phyloP scores from a whole-genome alignment of 179 eudicot species.

The Spergularia azorica region DNA sequence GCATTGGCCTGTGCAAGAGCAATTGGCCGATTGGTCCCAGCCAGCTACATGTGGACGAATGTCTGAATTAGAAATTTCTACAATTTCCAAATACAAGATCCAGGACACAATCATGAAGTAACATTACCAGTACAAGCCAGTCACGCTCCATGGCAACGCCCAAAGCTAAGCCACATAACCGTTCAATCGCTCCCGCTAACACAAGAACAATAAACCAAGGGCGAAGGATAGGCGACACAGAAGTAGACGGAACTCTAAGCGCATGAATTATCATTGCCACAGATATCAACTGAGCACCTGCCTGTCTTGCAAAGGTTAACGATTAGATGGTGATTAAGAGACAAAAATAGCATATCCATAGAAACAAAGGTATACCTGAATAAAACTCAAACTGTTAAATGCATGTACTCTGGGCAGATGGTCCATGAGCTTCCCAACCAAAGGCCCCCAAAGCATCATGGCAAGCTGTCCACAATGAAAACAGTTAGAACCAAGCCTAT shows the following conservation, averaged over 20 bases:
- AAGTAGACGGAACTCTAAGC: slow-evolving; percentile 38
- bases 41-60: slow-evolving; percentile 53
- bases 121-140: slow-evolving; percentile 86
- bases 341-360: slow-evolving; percentile 2
- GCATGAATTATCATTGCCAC: slow-evolving; percentile 90
- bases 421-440: slow-evolving; percentile 90
- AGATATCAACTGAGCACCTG: slow-evolving; percentile 79
- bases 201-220: slow-evolving; percentile 90
- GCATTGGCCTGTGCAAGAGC: slow-evolving; percentile 99
- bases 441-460: slow-evolving; percentile 78
- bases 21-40: slow-evolving; percentile 87
- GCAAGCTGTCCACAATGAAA: slow-evolving; percentile 59
- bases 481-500: slow-evolving; percentile 23
- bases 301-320: slow-evolving; percentile 41
- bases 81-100: not conserved
- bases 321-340: slow-evolving; percentile 7
- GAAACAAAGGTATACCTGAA: slow-evolving; percentile 53
- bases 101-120: not conserved
- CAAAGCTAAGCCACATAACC: slow-evolving; percentile 85
- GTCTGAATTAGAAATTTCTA: slow-evolving; percentile 18
- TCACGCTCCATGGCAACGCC: slow-evolving; percentile 98
- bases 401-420: slow-evolving; percentile 79
- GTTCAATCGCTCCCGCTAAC: slow-evolving; percentile 78
- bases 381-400: slow-evolving; percentile 58
- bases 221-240: slow-evolving; percentile 50